Percentiles rank a stretch among this genome's conserved stretches.
Evolutionary conservation across 169 alveolate genomes (phyloP).

Genomic region (Babesia ovis): DNA sequence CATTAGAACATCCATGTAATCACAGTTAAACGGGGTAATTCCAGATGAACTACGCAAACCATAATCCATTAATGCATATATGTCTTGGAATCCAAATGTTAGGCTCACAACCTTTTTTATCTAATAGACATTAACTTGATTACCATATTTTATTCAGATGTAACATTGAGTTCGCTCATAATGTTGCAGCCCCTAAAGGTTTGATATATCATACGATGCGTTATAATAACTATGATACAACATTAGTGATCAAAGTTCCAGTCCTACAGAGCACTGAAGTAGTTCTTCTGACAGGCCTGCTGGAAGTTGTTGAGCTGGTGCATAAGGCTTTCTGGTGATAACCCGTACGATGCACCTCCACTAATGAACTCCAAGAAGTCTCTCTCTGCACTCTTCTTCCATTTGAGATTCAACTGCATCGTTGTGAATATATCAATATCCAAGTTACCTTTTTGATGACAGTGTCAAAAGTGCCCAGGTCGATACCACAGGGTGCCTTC

Average conservation of each 20-base stretch:
- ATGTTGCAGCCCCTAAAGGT: no score
- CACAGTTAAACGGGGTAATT: no score
- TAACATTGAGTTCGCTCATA: no score
- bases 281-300: conserved; percentile 32
- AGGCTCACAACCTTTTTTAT: no score
- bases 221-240: no score
- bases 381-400: conserved; percentile 52
- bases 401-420: conserved; percentile 53
- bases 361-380: conserved; percentile 62
- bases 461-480: conserved; percentile 35
- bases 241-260: not conserved
- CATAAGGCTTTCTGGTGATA: conserved; percentile 62
- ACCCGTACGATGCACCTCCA: conserved; percentile 50
- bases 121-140: no score
- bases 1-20: no score
- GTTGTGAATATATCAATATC: not conserved
- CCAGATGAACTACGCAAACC: no score
- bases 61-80: no score
- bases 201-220: no score
- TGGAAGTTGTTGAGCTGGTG: conserved; percentile 44
- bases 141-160: no score
- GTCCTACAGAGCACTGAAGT: conserved; percentile 3
- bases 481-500: conserved; percentile 60
- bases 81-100: no score
- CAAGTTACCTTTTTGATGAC: conserved; percentile 29